Percentiles rank a stretch among this genome's conserved stretches.
Conservation (phyloP, 257 asterid species). For the Haberlea rhodopensis region DNA sequence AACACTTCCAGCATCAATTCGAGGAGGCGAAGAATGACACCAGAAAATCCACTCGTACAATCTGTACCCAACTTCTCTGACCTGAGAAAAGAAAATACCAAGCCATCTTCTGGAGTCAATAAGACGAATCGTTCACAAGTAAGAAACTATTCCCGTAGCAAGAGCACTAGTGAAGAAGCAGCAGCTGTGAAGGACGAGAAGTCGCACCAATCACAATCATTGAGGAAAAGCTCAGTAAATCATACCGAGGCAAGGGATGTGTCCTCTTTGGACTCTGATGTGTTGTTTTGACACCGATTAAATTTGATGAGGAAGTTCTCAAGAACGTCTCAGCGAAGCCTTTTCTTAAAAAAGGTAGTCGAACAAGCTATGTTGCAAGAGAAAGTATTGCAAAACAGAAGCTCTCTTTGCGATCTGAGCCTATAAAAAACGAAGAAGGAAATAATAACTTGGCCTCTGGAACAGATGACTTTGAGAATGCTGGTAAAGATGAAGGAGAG, state of each 20-base stretch:
- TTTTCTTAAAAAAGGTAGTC: conserved; percentile 61
- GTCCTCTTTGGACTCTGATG: too few relatives aligned
- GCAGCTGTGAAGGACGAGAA: conserved; percentile 60
- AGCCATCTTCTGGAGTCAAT: conserved; percentile 57
- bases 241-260: too few relatives aligned
- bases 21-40: too few relatives aligned
- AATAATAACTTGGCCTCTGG: conserved; percentile 42
- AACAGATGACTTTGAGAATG: too few relatives aligned
- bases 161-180: conserved; percentile 54
- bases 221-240: too few relatives aligned
- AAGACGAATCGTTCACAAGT: conserved; percentile 57
- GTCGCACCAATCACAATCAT: too few relatives aligned
- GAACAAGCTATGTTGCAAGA: conserved; percentile 45
- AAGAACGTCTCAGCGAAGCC: conserved; percentile 48
- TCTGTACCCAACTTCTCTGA: too few relatives aligned
- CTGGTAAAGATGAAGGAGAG: too few relatives aligned
- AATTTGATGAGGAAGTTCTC: conserved; percentile 44
- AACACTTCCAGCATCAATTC: too few relatives aligned
- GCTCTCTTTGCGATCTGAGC: conserved; percentile 37
- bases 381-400: conserved; percentile 46
- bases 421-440: conserved; percentile 40
- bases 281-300: too few relatives aligned
- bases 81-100: conserved; percentile 80
- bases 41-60: too few relatives aligned
- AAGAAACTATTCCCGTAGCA: conserved; percentile 62